These are phyloP conservation scores for Solanum corneliomulleri DNA, from an alignment of 257 asterid genomes.

Conservation along the genomic window DNA sequence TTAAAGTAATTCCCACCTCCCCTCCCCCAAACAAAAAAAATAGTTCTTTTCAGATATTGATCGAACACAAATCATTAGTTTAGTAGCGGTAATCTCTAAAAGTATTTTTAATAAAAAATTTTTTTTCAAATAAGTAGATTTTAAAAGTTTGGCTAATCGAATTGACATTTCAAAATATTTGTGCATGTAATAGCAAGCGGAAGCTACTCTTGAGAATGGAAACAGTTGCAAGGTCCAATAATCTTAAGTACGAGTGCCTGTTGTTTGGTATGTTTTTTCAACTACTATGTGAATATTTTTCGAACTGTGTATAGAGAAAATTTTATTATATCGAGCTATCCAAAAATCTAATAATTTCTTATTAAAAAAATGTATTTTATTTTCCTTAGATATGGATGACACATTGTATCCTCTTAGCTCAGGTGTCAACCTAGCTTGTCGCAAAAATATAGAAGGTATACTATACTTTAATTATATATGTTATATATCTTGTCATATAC, in stretches of 20 bases:
- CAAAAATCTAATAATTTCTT: too few relatives aligned
- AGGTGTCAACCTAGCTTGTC: constrained; percentile 74
- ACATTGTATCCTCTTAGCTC: constrained; percentile 76
- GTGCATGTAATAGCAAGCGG: neutral
- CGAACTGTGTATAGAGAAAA: fast-evolving
- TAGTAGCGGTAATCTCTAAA: fast-evolving
- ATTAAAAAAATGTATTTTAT: neutral
- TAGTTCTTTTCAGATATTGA: neutral
- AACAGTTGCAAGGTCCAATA: constrained; percentile 20
- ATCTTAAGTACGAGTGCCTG: constrained; percentile 44
- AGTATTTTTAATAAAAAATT: neutral
- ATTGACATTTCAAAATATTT: neutral
- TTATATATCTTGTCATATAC: neutral
- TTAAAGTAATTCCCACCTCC: too few relatives aligned
- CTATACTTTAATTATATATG: neutral
- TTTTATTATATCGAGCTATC: neutral
- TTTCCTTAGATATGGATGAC: constrained; percentile 72
- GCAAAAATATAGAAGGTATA: constrained; percentile 67
- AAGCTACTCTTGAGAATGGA: constrained; percentile 32
- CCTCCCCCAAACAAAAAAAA: too few relatives aligned
- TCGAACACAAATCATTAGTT: too few relatives aligned
- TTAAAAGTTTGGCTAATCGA: neutral
- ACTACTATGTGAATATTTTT: neutral
- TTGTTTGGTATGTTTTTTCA: constrained; percentile 40
- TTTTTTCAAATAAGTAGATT: neutral